phyloP scores from a whole-genome alignment of 768 basidiomycete genomes.

The Rhodotorula paludigena region DNA sequence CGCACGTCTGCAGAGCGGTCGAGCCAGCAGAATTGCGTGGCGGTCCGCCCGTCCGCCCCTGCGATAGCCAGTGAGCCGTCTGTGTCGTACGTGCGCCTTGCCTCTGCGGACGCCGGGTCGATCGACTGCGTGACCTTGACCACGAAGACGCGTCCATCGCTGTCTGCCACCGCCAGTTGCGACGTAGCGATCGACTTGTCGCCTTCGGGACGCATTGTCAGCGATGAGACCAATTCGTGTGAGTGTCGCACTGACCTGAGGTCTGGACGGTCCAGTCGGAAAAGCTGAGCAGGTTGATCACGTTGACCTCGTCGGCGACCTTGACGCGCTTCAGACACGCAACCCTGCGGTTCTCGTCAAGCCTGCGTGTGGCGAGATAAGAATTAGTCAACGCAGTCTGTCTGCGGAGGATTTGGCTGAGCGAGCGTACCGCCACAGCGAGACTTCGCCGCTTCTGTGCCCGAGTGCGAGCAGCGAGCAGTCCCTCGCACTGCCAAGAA shows the following conservation, averaged over 20 bases:
- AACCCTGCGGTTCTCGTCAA: not conserved
- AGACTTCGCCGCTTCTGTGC: slow-evolving; percentile 18
- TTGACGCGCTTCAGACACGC: not conserved
- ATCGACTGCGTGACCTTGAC: not conserved
- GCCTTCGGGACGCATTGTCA: not conserved
- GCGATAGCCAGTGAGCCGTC: not conserved
- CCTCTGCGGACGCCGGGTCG: rapidly evolving
- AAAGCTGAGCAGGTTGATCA: slow-evolving; percentile 12
- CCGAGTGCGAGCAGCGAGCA: slow-evolving; percentile 18
- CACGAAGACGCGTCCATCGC: slow-evolving; percentile 12
- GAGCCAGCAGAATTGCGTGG: slow-evolving; percentile 25
- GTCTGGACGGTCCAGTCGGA: not conserved
- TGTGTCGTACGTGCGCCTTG: too few species aligned
- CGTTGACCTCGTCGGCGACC: slow-evolving; percentile 1
- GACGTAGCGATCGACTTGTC: not conserved
- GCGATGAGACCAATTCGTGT: not conserved
- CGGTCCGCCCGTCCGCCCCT: not conserved
- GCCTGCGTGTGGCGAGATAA: not conserved
- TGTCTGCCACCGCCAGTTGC: slow-evolving; percentile 5
- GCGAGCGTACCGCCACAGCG: slow-evolving; percentile 20
- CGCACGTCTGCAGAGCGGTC: not conserved
- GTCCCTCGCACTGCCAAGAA: not conserved
- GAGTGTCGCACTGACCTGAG: not conserved
- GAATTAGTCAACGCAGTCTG: too few species aligned
- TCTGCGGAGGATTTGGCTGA: not conserved